Percentiles rank a stretch among this genome's conserved stretches.
These are phyloP conservation scores for Boechera stricta DNA, from an alignment of 345 rosid genomes.

Conservation along the genomic window DNA sequence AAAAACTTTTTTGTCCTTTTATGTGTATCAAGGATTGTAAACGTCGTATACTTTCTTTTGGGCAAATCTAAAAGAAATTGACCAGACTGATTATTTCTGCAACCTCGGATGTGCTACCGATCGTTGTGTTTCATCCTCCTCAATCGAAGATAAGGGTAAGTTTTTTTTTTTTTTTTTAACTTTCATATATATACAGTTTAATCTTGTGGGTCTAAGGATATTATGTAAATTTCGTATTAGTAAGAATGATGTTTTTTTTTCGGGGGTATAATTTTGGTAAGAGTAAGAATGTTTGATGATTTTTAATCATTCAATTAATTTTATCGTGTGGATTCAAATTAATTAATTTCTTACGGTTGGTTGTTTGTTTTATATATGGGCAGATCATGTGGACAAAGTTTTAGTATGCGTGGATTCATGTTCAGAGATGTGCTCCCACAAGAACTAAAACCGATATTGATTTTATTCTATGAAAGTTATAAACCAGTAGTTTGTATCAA, in stretches of 20 bases:
- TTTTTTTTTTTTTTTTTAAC: neutral
- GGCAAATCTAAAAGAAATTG: neutral
- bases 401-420: constrained; percentile 32
- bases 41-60: neutral
- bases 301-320: neutral
- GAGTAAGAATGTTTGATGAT: neutral
- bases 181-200: constrained; percentile 1
- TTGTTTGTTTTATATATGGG: neutral
- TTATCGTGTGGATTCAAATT: neutral
- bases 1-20: constrained; percentile 14
- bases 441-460: constrained; percentile 14
- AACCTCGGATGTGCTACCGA: constrained; percentile 19
- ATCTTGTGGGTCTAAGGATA: neutral
- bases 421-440: constrained; percentile 19
- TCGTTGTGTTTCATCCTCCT: constrained; percentile 17
- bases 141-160: constrained; percentile 23
- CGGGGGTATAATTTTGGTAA: neutral
- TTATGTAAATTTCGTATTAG: neutral
- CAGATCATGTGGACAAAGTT: constrained; percentile 39
- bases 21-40: constrained; percentile 3
- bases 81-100: constrained; percentile 14
- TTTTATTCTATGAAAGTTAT: neutral
- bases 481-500: neutral
- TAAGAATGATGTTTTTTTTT: neutral
- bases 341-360: neutral